phyloP scores from a whole-genome alignment of 2,329 filamentous ascomycete species.

The Venturia asperata region DNA sequence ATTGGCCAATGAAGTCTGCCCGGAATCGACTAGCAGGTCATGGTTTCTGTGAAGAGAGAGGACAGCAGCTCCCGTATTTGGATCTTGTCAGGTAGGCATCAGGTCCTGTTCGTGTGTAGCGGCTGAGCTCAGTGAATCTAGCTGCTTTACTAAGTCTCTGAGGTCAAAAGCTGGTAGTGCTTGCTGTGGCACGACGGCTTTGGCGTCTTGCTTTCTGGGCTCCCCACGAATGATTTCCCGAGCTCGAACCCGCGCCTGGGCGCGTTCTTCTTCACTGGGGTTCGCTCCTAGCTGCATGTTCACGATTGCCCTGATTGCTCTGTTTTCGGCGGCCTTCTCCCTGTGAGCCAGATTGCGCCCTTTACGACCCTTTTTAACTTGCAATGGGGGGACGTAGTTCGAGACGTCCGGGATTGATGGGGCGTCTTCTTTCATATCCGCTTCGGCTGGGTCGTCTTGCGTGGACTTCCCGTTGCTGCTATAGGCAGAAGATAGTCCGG shows the following conservation, averaged over 20 bases:
- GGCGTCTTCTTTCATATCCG: background rate
- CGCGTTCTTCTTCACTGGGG: background rate
- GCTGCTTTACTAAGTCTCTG: background rate
- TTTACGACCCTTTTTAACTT: background rate
- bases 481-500: background rate
- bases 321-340: background rate
- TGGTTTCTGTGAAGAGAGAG: background rate
- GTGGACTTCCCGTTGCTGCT: background rate
- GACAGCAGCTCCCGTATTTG: background rate
- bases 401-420: background rate
- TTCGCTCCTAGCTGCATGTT: background rate
- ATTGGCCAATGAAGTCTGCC: background rate
- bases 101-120: background rate
- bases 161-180: background rate
- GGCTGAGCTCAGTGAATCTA: conserved; percentile 1
- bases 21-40: background rate
- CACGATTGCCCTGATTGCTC: background rate
- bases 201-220: background rate
- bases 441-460: background rate
- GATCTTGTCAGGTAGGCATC: background rate
- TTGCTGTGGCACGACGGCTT: background rate
- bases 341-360: background rate
- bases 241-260: background rate
- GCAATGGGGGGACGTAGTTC: background rate
- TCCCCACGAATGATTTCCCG: background rate